These are phyloP conservation scores for Pyrus hybrid DNA, from an alignment of 331 rosid genomes.

Conservation along the genomic window DNA sequence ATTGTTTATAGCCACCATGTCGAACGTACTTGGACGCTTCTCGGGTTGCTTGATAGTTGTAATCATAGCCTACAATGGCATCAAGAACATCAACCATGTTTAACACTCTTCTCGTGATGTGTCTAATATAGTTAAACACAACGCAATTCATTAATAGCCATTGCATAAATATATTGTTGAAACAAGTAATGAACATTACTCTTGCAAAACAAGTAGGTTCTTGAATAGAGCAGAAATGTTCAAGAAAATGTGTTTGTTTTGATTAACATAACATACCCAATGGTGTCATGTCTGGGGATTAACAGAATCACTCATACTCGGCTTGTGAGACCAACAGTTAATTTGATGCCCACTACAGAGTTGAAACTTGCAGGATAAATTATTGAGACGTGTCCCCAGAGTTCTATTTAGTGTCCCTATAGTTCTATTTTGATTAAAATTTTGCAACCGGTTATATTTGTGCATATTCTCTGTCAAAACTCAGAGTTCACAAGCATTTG, in stretches of 20 bases:
- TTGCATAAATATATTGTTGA: neutral
- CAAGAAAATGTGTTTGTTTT: no score
- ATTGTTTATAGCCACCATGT: constrained; percentile 16
- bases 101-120: constrained; percentile 25
- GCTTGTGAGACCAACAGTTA: constrained; percentile 1
- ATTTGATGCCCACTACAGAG: neutral
- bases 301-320: neutral
- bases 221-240: no score
- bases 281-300: neutral
- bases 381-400: neutral
- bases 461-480: neutral
- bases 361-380: neutral
- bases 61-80: constrained; percentile 27
- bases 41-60: constrained; percentile 25
- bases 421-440: no score
- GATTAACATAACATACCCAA: neutral
- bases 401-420: neutral
- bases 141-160: neutral
- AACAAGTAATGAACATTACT: neutral
- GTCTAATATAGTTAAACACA: constrained; percentile 8
- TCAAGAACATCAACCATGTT: constrained; percentile 34
- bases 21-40: constrained; percentile 18
- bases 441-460: neutral
- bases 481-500: neutral
- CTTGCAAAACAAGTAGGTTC: no score